Conservation (phyloP, 169 alveolate species). For the Cryptosporidium canis region DNA sequence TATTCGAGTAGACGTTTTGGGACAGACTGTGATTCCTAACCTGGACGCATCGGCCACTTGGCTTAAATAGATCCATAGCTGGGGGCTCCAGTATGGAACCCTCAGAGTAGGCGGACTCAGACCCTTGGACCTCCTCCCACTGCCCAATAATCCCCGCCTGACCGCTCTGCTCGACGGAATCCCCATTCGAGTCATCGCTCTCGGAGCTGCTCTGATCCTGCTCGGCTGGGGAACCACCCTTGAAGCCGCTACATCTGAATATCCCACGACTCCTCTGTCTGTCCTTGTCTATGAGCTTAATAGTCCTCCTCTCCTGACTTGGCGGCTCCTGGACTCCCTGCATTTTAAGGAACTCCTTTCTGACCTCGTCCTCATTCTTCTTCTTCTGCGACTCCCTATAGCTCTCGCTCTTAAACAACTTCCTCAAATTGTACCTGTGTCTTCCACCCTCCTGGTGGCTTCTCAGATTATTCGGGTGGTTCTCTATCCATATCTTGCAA, state of each 20-base stretch:
- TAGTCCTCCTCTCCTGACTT: neutral
- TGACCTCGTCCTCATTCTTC: constrained; percentile 6
- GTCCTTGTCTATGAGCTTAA: neutral
- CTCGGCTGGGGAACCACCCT: neutral
- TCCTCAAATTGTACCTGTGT: constrained; percentile 37
- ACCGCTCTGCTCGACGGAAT: neutral
- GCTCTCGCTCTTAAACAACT: constrained; percentile 25
- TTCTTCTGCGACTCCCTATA: constrained; percentile 18
- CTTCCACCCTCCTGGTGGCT: constrained; percentile 60
- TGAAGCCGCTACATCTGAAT: neutral
- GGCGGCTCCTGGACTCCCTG: neutral
- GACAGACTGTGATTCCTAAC: neutral
- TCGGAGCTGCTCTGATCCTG: neutral
- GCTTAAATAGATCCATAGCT: neutral
- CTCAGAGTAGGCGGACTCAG: constrained; percentile 13
- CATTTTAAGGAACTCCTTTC: constrained; percentile 34
- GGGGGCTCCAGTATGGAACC: neutral
- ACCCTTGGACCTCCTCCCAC: constrained; percentile 47
- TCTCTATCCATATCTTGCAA: constrained; percentile 66
- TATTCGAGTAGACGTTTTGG: neutral
- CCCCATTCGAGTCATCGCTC: neutral
- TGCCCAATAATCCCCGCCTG: constrained; percentile 36
- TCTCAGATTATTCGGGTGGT: constrained; percentile 47
- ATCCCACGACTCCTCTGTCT: neutral
- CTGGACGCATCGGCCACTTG: neutral